phyloP scores from a whole-genome alignment of 2,329 filamentous ascomycete genomes.

The Eutypella sp. region DNA sequence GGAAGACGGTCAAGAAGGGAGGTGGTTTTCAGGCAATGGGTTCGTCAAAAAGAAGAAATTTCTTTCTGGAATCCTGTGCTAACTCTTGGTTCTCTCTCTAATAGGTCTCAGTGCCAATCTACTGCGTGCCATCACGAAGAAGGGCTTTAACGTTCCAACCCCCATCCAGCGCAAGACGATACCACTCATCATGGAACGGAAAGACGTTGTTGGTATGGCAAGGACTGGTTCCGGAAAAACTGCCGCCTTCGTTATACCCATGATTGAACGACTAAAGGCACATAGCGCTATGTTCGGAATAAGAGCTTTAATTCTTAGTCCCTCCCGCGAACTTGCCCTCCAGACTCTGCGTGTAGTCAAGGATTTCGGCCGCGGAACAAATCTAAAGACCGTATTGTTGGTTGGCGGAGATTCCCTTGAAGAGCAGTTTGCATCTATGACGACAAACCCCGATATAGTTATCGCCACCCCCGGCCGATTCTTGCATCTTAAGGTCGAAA shows the following conservation, averaged over 20 bases:
- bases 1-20: conserved; percentile 85
- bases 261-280: conserved; percentile 88
- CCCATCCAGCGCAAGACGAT: conserved; percentile 98
- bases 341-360: conserved; percentile 97
- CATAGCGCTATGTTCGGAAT: conserved; percentile 85
- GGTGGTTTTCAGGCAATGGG: conserved; percentile 96
- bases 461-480: conserved; percentile 97
- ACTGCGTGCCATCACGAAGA: conserved; percentile 84
- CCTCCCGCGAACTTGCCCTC: conserved; percentile 87
- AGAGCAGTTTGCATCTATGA: conserved; percentile 91
- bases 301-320: conserved; percentile 82
- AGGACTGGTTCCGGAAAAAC: conserved; percentile 98
- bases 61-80: background rate
- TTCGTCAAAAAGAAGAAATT: conserved; percentile 27
- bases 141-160: conserved; percentile 93
- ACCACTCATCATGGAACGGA: conserved; percentile 79
- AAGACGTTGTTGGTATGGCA: conserved; percentile 98
- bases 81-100: conserved; percentile 7
- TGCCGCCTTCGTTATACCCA: conserved; percentile 94
- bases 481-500: conserved; percentile 93
- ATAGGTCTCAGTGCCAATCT: conserved; percentile 72
- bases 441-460: conserved; percentile 91
- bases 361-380: conserved; percentile 84
- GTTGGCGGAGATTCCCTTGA: conserved; percentile 81
- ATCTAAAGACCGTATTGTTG: conserved; percentile 79